Base-by-base conservation (phyloP, 371 early-diverging fungal genomes). In the Mucor saturninus region DNA sequence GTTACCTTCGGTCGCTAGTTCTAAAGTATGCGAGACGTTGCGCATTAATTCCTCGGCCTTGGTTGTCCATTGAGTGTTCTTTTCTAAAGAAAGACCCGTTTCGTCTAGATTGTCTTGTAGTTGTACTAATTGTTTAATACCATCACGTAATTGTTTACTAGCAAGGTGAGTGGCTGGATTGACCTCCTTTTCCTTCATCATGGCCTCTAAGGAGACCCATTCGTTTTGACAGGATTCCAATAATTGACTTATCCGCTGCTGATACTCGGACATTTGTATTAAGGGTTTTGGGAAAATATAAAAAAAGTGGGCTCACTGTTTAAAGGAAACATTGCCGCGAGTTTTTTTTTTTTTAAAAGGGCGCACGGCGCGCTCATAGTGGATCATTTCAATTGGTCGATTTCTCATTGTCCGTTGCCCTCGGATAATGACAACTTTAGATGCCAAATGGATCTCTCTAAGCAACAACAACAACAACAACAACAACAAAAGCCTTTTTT, bases 41-140 rank as follows among this genome's bases (percentile, higher is more conserved):
- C 68, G 64, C 49, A 75, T 55, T 21, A 71, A 21, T 4, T 38
- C 55, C n/a, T 74, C 65, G 4, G 75, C 69, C 6, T 62, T 58
- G 51, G 39, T 49, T n/a, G n/a, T 51, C 73, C 71, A 73, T 37
- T 67, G 61, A 31, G 56, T 40, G 35, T 72, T 68, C 5, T 62
- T 58, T 1, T 43, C 62, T 0, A 58, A 54, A 32, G 54, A 54
- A 5, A 11, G 49, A 5, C 55, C 68, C 38, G 59, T 57, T 26
- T 73, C 70, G 45, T 69, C 73, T 11, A 67, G 45, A 49, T 60
- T 61, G 51, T 73, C 73, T 54, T 69, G 70, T 35, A 73, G 45
- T 30, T 67, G 64, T 29, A 73, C 70, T 6, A 73, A 56, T 21
- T 61, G 51, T 49, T 67, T 73, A 5, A 73, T 69, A 21, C 67